Conservation (phyloP, 139 green algal species). For the Pedinophyceae sp. region DNA sequence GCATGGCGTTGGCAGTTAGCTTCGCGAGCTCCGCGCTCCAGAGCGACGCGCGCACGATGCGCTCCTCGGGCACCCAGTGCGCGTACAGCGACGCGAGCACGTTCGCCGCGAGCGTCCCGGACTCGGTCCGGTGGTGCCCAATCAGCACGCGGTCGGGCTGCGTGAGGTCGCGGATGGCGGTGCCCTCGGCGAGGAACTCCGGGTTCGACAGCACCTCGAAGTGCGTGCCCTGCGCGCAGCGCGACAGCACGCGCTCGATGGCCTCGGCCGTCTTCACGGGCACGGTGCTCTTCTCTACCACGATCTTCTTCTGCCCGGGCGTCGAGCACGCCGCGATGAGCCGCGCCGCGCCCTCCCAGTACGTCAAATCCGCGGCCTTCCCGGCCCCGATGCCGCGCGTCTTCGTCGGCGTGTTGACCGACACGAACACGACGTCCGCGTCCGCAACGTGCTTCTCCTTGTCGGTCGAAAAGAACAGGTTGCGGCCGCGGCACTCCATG, state of each 20-base stretch:
- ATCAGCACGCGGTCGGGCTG: slow-evolving; percentile 68
- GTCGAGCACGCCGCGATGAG: slow-evolving; percentile 76
- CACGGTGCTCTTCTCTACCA: slow-evolving; percentile 99
- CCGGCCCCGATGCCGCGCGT: slow-evolving; percentile 86
- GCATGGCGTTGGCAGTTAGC: slow-evolving; percentile 93
- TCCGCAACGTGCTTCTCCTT: slow-evolving; percentile 81
- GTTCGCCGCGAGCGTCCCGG: slow-evolving; percentile 17
- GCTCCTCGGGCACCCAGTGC: slow-evolving; percentile 86
- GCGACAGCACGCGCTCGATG: slow-evolving; percentile 33
- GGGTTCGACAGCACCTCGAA: slow-evolving; percentile 96
- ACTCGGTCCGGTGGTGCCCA: slow-evolving; percentile 65
- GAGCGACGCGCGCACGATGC: slow-evolving; percentile 89
- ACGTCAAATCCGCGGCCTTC: slow-evolving; percentile 93
- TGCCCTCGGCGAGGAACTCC: slow-evolving; percentile 83
- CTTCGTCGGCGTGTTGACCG: slow-evolving; percentile 98
- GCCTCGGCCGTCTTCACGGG: slow-evolving; percentile 98
- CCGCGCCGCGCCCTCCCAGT: slow-evolving; percentile 94
- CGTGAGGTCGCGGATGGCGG: slow-evolving; percentile 67
- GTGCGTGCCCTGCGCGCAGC: background rate
- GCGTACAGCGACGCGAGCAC: slow-evolving; percentile 37
- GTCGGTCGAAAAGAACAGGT: slow-evolving; percentile 96
- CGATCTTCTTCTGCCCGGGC: slow-evolving; percentile 63
- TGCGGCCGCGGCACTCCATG: slow-evolving; percentile 49
- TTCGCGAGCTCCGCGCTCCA: slow-evolving; percentile 97
- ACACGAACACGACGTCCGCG: slow-evolving; percentile 94